Conservation (phyloP, 495 filamentous ascomycete species). For the Alectoria sarmentosa region DNA sequence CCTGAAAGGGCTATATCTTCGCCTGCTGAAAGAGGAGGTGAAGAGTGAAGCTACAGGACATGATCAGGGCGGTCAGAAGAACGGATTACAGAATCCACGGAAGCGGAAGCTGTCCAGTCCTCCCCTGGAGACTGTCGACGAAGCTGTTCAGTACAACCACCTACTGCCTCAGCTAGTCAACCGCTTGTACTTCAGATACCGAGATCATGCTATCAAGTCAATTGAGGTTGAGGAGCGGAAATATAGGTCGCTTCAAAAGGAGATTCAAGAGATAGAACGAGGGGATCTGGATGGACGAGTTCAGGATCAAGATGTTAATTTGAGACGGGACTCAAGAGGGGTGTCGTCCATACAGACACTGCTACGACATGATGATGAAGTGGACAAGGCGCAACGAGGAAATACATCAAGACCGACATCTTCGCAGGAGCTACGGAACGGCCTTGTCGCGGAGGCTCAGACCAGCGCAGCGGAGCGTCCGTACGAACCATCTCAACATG, state of each 20-base stretch:
- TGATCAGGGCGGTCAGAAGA: constrained; percentile 27
- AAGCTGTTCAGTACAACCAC: constrained; percentile 54
- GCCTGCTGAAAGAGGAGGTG: constrained; percentile 67
- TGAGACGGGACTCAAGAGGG: constrained; percentile 18
- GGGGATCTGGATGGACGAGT: constrained; percentile 45
- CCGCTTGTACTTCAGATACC: constrained; percentile 68
- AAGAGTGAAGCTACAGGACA: constrained; percentile 22
- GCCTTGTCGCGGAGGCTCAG: constrained; percentile 8
- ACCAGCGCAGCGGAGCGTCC: neutral
- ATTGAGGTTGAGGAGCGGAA: constrained; percentile 69
- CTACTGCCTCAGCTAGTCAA: constrained; percentile 62
- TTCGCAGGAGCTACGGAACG: constrained; percentile 21
- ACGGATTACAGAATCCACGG: constrained; percentile 45
- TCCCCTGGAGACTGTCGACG: constrained; percentile 52
- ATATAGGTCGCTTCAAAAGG: constrained; percentile 54
- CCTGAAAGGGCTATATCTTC: constrained; percentile 68
- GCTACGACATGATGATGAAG: constrained; percentile 26
- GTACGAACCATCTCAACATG: neutral
- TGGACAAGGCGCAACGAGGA: neutral
- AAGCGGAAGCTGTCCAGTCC: constrained; percentile 70
- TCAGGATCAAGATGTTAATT: constrained; percentile 21
- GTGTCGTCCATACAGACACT: constrained; percentile 23
- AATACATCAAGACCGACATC: constrained; percentile 35
- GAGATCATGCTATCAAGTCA: constrained; percentile 54
- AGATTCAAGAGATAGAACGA: constrained; percentile 61